Evolutionary conservation across 345 rosid genomes (phyloP), one percentile per base, ranked within the genome.

Genomic region (Sapria himalayana): DNA sequence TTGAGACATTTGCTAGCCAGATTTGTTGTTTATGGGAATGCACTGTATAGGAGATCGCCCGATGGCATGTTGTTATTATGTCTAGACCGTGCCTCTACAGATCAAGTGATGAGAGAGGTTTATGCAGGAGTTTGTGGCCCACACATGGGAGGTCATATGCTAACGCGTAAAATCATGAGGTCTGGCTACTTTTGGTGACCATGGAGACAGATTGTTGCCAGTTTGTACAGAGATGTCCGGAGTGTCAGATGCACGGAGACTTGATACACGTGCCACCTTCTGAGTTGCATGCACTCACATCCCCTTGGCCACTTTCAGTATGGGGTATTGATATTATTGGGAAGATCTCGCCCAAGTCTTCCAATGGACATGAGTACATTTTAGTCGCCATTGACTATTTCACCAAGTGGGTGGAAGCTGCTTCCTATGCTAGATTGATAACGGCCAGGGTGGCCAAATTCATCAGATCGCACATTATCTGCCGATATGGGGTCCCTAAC

Each of bases 371-470:
- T n/a, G 6, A 2, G 2, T 40, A 21, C 29, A 37, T 37, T 3
- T 15, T 37, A 5, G 41, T 37, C 9, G 41, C 41, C 3, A 37
- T 37, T 7, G 22, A 40, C 11, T 40, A 40, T 12, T 40, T 40
- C 12, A 40, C 45, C 16, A 40, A 40, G 14, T 40, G 27, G 17
- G 22, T 37, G 7, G 10, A 37, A n/a, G n/a, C n/a, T n/a, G n/a
- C n/a, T n/a, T n/a, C n/a, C n/a, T n/a, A n/a, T n/a, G n/a, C n/a
- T n/a, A n/a, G n/a, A n/a, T n/a, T n/a, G n/a, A n/a, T n/a, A n/a
- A n/a, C 4, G 36, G n/a, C n/a, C n/a, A n/a, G n/a, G n/a, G n/a
- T n/a, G n/a, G n/a, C n/a, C n/a, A n/a, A n/a, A n/a, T 29, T 29
- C 7, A 29, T 29, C 32, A 29, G 23, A 29, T 7, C 7, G 32